Evolutionary conservation across 73 alveolate species (phyloP), one percentile per base, ranked within the genome.

Genomic region (Stentor roeselii): DNA sequence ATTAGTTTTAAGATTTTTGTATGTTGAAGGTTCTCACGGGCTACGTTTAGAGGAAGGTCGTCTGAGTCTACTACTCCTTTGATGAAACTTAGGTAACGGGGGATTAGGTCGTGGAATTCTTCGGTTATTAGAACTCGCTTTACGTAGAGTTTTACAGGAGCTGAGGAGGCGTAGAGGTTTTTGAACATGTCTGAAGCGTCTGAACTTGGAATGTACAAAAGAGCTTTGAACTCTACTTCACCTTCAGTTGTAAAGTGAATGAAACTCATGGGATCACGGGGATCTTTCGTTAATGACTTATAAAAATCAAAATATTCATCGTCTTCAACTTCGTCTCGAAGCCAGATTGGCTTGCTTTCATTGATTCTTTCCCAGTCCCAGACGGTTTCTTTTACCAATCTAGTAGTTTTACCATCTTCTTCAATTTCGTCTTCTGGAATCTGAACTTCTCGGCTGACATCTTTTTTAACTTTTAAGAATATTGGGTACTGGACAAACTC

Each of bases 31-130:
- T 95, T 94, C 92, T 98, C 99, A 82, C 99, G 95, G 86, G 98
- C 93, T 77, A 98, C 99, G 91, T 98, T 96, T 78, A 98, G 90
- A 14, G 99, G 99, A 74, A 98, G 90, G 78, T 97, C 99, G 89
- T 98, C 99, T 31, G 99, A 96, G 88, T 98, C 99, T 35, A 98
- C 99, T 31, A 98, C 99, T 39, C 99, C 99, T 87, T 91, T 95
- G 42, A 98, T 91, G 93, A 98, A 98, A 91, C 96, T 97, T 86
- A 98, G 87, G 92, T 98, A 98, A 80, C 99, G 84, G 42, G 99
- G 99, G 93, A 98, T 89, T 75, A 98, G 90, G 75, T 98, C 99
- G 84, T 98, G 99, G 89, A 98, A 97, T 90, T 98, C 98, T 88
- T 98, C 99, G 61, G 97, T 90, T 87, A 98, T 97, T 90, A 98